Base-by-base conservation (phyloP, 257 asterid species). In the Petrea volubilis region DNA sequence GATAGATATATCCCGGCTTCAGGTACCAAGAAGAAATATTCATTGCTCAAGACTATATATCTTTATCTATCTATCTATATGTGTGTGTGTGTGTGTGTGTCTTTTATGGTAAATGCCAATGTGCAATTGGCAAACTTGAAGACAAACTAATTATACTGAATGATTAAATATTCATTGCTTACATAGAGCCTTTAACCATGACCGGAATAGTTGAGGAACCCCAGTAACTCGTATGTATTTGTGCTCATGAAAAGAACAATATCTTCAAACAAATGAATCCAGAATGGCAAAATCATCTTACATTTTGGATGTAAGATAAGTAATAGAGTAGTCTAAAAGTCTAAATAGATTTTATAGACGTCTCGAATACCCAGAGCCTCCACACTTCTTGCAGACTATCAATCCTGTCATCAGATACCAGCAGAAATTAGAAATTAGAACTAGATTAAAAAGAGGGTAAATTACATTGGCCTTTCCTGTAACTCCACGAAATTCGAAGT, bases 351-450 rank as follows among this genome's bases (percentile, higher is more conserved):
- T 71, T 81, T 72, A 91, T 67, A 91, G 46, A 59, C 96, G 92
- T 73, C 81, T 91, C 18, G 98, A 87, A 78, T 93, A 93, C 69
- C 98, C 98, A 49, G 98, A 89, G 56, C 98, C 98, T 60, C 86
- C 84, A 75, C 98, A 93, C 70, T 84, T 93, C 90, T 93, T 93
- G 94, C 97, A 93, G 33, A 93, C 85, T 75, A 93, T 67, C 84
- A 91, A 77, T 47, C 97, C 98, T 91, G 85, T 61, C 43, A 43
- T 14, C 57, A 40, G 0, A 64, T 50, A 61, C 41, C 66, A 73
- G 15, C 57, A 72, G 1, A 44, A 25, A 11, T 15, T 2, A 14
- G 1, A 24, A 24, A 67, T 33, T 38, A n/a, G n/a, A n/a, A n/a
- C n/a, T n/a, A n/a, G n/a, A n/a, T n/a, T n/a, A n/a, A n/a, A n/a